Percentiles rank a stretch among this genome's conserved stretches.
Conservation (phyloP, 208 protist species). For the Naegleria gruberi region DNA sequence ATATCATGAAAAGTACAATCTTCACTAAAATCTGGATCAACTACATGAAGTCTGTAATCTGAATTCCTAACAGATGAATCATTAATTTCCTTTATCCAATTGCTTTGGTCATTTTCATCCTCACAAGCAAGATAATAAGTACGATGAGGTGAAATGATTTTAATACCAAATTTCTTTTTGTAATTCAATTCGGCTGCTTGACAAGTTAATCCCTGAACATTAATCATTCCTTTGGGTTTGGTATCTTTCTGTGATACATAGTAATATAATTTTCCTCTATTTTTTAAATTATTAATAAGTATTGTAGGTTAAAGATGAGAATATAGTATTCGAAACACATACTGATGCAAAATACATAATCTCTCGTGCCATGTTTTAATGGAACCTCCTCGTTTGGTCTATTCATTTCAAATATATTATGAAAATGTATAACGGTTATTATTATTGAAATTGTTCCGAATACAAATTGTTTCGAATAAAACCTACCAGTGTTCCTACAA, state of each 20-base stretch:
- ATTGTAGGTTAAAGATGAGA: no score
- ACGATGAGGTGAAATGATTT: conserved; percentile 7
- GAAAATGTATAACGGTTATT: no score
- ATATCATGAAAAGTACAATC: not conserved
- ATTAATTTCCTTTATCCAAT: not conserved
- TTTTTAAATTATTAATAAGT: no score
- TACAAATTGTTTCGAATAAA: no score
- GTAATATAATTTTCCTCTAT: conserved; percentile 10
- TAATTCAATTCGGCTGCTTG: not conserved
- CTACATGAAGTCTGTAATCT: not conserved
- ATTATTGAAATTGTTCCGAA: no score
- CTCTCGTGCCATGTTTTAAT: not conserved
- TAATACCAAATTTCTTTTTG: not conserved
- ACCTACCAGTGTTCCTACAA: not conserved
- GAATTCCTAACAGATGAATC: not conserved
- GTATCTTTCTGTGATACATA: not conserved
- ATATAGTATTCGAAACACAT: not conserved
- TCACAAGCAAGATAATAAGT: conserved; percentile 15
- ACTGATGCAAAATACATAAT: conserved; percentile 10
- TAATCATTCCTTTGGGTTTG: conserved; percentile 18
- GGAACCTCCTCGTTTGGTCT: conserved; percentile 2
- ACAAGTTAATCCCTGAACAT: not conserved
- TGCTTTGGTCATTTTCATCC: not conserved
- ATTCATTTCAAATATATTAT: no score
- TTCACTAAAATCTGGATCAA: not conserved